phyloP scores from a whole-genome alignment of 768 basidiomycete genomes.

The Rhodotorula graminis region DNA sequence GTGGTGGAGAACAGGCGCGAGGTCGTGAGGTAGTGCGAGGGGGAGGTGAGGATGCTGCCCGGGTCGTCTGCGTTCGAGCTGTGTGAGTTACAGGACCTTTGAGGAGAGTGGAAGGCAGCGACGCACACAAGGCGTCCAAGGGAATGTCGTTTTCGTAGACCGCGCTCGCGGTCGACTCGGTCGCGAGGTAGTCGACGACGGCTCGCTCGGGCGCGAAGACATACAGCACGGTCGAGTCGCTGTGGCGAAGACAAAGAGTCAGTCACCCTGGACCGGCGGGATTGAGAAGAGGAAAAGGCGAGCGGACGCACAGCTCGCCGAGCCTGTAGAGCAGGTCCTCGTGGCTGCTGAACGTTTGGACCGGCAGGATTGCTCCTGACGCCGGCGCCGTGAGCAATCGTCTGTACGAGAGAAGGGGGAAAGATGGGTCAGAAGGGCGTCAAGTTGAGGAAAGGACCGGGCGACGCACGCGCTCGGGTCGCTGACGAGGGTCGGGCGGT shows the following conservation, averaged over 20 bases:
- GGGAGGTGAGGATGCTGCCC: neutral
- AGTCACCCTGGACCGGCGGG: no score
- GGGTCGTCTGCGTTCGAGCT: slow-evolving; percentile 5
- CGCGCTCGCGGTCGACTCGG: neutral
- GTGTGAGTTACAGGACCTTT: no score
- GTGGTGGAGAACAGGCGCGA: neutral
- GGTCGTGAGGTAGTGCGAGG: neutral
- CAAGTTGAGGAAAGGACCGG: no score
- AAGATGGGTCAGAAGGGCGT: neutral
- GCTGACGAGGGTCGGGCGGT: neutral
- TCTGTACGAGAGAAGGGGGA: no score
- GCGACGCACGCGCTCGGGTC: neutral
- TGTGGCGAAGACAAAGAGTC: neutral
- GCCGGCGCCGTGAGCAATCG: neutral
- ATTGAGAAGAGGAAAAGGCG: neutral
- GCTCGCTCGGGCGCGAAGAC: neutral
- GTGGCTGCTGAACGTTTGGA: neutral
- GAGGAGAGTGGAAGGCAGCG: neutral
- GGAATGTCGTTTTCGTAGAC: slow-evolving; percentile 2
- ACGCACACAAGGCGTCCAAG: neutral
- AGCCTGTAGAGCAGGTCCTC: neutral
- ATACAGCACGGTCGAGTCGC: neutral
- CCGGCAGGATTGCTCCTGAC: neutral
- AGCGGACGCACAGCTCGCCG: neutral
- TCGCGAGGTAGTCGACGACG: neutral